Base-by-base conservation (phyloP, 2,329 filamentous ascomycete genomes). In the Chrysoporthe austroafricana region DNA sequence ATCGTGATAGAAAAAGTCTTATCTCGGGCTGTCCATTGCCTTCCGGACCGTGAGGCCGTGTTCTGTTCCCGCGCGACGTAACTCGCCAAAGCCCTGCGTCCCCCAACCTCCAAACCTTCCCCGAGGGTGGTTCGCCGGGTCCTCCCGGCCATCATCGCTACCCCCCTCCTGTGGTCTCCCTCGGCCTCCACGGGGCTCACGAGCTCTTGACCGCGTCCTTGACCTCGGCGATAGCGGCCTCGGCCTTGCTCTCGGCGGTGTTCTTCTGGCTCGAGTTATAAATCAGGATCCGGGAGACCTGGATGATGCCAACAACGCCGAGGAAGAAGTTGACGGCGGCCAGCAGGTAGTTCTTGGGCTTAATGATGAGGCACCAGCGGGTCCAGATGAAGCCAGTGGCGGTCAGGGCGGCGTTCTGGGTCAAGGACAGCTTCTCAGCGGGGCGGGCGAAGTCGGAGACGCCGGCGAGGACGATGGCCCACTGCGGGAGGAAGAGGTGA, bases 271-370 rank as follows among this genome's bases (percentile, higher is more conserved):
- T 85, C 72, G 83, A 80, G 74, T 90, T 84, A 79, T 90, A 91
- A 75, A 87, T 66, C 73, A 88, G 79, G 76, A 98, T 97, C 75
- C 96, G 90, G 72, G 83, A 83, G 72, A 93, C 85, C 85, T 99
- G 96, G 72, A 93, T 86, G 68, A 92, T 83, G 74, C 96, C 96
- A 71, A 97, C 94, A 73, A 91, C 83, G 75, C 92, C 95, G 74
- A 99, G 91, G 86, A 97, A 96, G 88, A 97, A 97, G 88, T 99
- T 99, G 78, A 98, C 96, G 66, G 94, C 90, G 70, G 96, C 96
- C 69, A 99, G 90, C 90, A 97, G 91, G 76, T 94, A 83, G 85
- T 99, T 99, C 81, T 89, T 90, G 67, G 96, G 96, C 81, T 90
- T 94, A 82, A 99, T 99, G 80, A 99, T 91, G 78, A 98, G 86